phyloP scores from a whole-genome alignment of 2,329 filamentous ascomycete genomes.

The Penicillium polonicum region DNA sequence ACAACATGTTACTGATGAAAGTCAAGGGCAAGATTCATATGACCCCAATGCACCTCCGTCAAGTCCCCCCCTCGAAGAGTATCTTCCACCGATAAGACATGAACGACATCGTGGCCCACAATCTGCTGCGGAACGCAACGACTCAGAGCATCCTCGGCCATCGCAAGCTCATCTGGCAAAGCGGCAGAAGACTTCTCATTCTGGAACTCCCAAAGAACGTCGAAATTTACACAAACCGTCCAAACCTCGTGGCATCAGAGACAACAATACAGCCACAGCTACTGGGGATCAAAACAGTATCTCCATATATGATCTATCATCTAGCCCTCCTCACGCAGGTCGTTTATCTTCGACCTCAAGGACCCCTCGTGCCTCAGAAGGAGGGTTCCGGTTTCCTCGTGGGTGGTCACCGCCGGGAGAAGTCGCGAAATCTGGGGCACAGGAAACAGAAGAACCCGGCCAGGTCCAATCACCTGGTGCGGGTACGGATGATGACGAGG shows the following conservation, averaged over 20 bases:
- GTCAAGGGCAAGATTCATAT: constrained; percentile 35
- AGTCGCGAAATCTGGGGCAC: constrained; percentile 21
- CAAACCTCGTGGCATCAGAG: constrained; percentile 29
- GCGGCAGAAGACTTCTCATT: constrained; percentile 36
- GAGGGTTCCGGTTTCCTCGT: constrained; percentile 39
- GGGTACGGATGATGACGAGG: constrained; percentile 16
- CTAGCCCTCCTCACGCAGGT: constrained; percentile 43
- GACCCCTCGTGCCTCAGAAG: constrained; percentile 21
- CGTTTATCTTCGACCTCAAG: constrained; percentile 30
- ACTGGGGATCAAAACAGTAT: background rate
- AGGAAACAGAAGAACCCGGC: constrained; percentile 17
- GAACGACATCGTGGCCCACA: constrained; percentile 7
- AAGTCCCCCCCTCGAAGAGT: constrained; percentile 33
- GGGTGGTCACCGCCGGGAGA: constrained; percentile 33
- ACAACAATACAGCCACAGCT: constrained; percentile 21
- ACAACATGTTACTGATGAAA: constrained; percentile 26
- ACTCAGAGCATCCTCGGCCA: constrained; percentile 1
- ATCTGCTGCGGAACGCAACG: background rate
- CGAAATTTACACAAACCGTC: constrained; percentile 9
- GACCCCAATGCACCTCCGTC: constrained; percentile 34
- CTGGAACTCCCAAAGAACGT: constrained; percentile 10
- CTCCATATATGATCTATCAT: constrained; percentile 35
- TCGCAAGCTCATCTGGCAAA: constrained; percentile 30
- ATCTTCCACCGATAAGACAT: constrained; percentile 28
- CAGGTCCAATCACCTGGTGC: constrained; percentile 15